Evolutionary conservation across 2,329 filamentous ascomycete species (phyloP).

Genomic region (Scedosporium dehoogii): DNA sequence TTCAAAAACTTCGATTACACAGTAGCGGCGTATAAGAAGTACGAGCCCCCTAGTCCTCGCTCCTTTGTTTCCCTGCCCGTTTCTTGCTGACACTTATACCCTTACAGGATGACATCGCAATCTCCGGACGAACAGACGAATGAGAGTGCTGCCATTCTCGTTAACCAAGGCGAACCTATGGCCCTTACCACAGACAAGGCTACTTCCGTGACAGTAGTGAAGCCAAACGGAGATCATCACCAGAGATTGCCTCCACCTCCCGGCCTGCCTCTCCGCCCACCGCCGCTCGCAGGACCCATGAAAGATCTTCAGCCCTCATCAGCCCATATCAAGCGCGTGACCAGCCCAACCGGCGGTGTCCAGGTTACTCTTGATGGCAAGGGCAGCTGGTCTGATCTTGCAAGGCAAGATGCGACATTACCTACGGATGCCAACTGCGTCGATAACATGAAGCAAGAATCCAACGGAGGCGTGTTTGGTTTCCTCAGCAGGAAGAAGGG

Average conservation of each 20-base stretch:
- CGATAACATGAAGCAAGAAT: conserved; percentile 1
- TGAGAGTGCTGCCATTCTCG: background rate
- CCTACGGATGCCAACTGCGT: conserved; percentile 42
- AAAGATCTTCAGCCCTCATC: conserved; percentile 7
- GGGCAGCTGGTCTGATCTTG: conserved; percentile 85
- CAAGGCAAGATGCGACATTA: conserved; percentile 70
- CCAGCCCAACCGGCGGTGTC: conserved; percentile 71
- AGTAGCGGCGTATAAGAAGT: conserved; percentile 66
- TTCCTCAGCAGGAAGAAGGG: conserved; percentile 87
- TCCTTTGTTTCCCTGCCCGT: background rate
- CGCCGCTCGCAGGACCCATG: conserved; percentile 5
- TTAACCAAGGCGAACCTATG: conserved; percentile 7
- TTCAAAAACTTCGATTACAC: conserved; percentile 97
- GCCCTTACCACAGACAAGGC: conserved; percentile 43
- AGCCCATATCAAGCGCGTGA: conserved; percentile 54
- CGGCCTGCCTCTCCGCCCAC: background rate
- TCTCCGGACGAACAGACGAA: background rate
- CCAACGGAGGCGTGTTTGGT: conserved; percentile 64
- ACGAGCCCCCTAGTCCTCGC: conserved; percentile 18
- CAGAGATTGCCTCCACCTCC: background rate
- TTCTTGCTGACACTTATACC: background rate
- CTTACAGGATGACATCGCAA: conserved; percentile 1
- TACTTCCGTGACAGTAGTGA: conserved; percentile 26
- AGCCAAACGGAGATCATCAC: conserved; percentile 11
- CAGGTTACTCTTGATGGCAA: conserved; percentile 85